Evolutionary conservation across 768 basidiomycete genomes (phyloP), one percentile per base, ranked within the genome.

Genomic region (Inosperma sp.): DNA sequence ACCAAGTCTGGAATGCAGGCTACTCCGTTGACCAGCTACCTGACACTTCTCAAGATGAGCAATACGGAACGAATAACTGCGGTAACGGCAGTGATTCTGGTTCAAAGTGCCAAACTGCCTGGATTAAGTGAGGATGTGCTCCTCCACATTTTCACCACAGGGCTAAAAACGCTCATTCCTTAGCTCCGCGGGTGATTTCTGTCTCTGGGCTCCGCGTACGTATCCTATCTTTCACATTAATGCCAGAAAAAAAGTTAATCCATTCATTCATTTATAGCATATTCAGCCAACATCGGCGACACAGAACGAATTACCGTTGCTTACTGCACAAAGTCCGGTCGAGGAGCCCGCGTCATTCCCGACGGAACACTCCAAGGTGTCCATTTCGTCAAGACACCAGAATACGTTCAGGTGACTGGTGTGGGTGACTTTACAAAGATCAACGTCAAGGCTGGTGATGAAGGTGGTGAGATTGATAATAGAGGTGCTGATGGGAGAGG

Each of bases 321-420:
- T 1, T 92, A 79, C 75, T 94, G 88, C 73, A 82, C 82, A 25
- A 82, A 85, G 63, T 74, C 75, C 19, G 84, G 84, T 7, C 78
- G 79, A 29, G 90, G 89, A 7, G 77, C 86, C 0, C 85, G 90
- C 43, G 66, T 80, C 49, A 89, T 92, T 26, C 86, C 86, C 33
- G 65, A 72, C 1, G 85, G 84, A 17, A 72, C 84, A 7, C 68
- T 92, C 34, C 67, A 70, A 19, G 86, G 86, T 48, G 79, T 86
- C 0, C 88, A 90, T 65, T 76, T 82, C 59, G 75, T 88, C 58
- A 73, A 72, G 63, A 85, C 86, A 0, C 73, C 76, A 4, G 74
- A 82, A 54, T 88, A 86, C 59, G 71, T 84, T 14, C 82, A 84
- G 62, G 70, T 71, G 59, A 75, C 72, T 59, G 84, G 87, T 21